Evolutionary conservation across 139 green algal species (phyloP).

Genomic region (Tetraselmis striata): DNA sequence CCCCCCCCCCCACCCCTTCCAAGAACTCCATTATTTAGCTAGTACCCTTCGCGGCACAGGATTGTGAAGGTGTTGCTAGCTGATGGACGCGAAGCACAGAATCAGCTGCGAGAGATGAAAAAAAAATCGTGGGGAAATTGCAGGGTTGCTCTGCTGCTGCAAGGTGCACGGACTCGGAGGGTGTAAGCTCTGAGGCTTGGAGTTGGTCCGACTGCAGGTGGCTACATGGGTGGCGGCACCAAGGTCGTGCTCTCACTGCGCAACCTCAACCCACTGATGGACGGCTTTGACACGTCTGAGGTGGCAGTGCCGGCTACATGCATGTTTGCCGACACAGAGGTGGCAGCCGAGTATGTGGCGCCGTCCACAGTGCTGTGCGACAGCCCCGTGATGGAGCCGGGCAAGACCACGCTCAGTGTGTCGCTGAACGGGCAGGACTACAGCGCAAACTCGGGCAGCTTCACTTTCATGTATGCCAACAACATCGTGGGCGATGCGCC

Average conservation of each 20-base stretch:
- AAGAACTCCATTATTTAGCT: too few relatives aligned
- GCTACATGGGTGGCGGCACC: constrained; percentile 2
- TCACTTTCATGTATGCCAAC: constrained; percentile 13
- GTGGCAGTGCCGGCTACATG: neutral
- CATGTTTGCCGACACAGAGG: constrained; percentile 6
- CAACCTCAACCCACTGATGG: neutral
- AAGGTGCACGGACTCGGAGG: too few relatives aligned
- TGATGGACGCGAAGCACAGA: too few relatives aligned
- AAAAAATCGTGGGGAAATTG: too few relatives aligned
- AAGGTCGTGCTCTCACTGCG: neutral
- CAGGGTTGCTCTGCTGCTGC: too few relatives aligned
- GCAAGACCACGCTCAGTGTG: neutral
- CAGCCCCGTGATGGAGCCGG: neutral
- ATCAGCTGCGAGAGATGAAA: too few relatives aligned
- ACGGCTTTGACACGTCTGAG: neutral
- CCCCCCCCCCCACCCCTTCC: too few relatives aligned
- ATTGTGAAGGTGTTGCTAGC: too few relatives aligned
- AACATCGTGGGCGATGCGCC: neutral
- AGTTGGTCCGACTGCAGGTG: neutral
- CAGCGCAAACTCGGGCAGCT: constrained; percentile 10
- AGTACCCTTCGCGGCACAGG: too few relatives aligned
- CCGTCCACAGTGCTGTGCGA: neutral
- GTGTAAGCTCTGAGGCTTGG: too few relatives aligned
- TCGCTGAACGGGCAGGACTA: constrained; percentile 18
- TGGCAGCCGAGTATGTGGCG: neutral